Evolutionary conservation across 2,329 filamentous ascomycete species (phyloP), one percentile per base, ranked within the genome.

Genomic region (Epicoccum sorghinum): DNA sequence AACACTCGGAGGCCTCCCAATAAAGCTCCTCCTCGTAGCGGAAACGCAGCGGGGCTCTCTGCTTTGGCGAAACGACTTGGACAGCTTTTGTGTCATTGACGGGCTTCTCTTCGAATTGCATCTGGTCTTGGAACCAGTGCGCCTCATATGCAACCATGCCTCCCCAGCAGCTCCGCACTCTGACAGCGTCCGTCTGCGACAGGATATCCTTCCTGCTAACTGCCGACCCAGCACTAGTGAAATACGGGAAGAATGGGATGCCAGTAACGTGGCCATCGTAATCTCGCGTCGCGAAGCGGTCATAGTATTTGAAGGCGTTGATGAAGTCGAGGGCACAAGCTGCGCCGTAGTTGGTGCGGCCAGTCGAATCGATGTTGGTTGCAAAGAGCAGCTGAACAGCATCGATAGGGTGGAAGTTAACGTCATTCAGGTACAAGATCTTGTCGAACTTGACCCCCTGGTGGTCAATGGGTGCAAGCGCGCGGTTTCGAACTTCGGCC

Each of bases 121-220:
- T 18, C 37, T 60, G 56, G 14, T 78, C 74, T 63, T 86, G 83
- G 41, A 88, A 83, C 71, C 83, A 86, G 41, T 76, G 75, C 1
- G 83, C 86, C 66, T 87, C 82, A 72, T 87, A 87, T 2, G 84
- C 84, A 2, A 85, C 86, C 83, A 91, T 91, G 22, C 89, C 89
- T 47, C 88, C 87, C 89, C 89, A 92, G 74, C 89, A 92, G 59
- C 86, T 87, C 63, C 82, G 83, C 1, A 91, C 89, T 7, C 85
- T 82, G 1, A 92, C 88, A 0, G 88, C 83, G 60, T 87, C 85
- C 33, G 71, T 80, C 50, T 85, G 83, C 0, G 76, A 77, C 1
- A 89, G 71, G 14, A 91, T 86, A 67, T 89, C 88, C 4, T 79
- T 77, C 39, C 88, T 80, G 75, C 75, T 79, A n/a, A 64, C 68